phyloP scores from a whole-genome alignment of 768 basidiomycete genomes.

The Cyclocybe cylindracea region DNA sequence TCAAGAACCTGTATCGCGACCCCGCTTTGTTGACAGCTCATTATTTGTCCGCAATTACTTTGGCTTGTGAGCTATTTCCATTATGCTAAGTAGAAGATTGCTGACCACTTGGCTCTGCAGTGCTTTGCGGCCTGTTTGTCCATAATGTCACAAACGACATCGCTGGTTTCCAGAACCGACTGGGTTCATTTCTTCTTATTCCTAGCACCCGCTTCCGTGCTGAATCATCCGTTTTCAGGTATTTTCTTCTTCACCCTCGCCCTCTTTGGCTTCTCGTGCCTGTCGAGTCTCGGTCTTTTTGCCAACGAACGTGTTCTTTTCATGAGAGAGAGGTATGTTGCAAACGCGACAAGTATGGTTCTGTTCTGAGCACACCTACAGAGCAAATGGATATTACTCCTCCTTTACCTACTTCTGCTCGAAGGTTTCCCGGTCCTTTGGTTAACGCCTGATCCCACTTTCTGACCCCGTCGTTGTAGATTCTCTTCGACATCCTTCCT shows the following conservation, averaged over 20 bases:
- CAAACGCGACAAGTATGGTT: background rate
- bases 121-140: slow-evolving; percentile 93
- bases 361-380: slow-evolving; percentile 27
- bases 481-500: slow-evolving; percentile 95
- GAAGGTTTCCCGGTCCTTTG: slow-evolving; percentile 50
- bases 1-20: slow-evolving; percentile 97
- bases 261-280: slow-evolving; percentile 94
- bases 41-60: slow-evolving; percentile 79
- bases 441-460: background rate
- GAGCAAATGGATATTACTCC: slow-evolving; percentile 97
- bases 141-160: slow-evolving; percentile 92
- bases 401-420: slow-evolving; percentile 96
- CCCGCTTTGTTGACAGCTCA: slow-evolving; percentile 90
- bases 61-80: slow-evolving; percentile 67
- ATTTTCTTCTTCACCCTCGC: slow-evolving; percentile 98
- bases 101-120: slow-evolving; percentile 35
- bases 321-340: slow-evolving; percentile 89
- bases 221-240: slow-evolving; percentile 40
- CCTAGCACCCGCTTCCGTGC: background rate
- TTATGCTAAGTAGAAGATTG: slow-evolving; percentile 1
- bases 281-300: slow-evolving; percentile 92
- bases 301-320: slow-evolving; percentile 95
- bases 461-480: slow-evolving; percentile 36
- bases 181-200: slow-evolving; percentile 46
- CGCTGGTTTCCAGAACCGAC: slow-evolving; percentile 93